Base-by-base conservation (phyloP, 2,329 filamentous ascomycete species). In the Parastagonospora nodorum region DNA sequence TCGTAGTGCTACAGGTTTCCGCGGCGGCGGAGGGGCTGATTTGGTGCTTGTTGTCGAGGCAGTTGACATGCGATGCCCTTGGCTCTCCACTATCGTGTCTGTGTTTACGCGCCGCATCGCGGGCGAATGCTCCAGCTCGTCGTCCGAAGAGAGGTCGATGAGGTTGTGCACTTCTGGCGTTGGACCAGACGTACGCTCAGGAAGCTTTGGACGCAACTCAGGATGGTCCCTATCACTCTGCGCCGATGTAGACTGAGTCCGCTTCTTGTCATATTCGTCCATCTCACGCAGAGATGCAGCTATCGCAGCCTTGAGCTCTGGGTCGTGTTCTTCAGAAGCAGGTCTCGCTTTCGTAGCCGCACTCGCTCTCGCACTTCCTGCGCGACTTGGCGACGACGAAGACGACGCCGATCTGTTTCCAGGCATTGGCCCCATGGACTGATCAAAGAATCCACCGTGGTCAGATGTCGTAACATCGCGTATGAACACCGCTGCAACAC, bases 381-480 rank as follows among this genome's bases (percentile, higher is more conserved):
- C 51, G 39, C 45, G 55, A 45, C 63, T 39, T 19, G 39, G 51
- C 31, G 63, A 48, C 51, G 68, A 55, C 4, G 60, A 58, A 2
- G 55, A 50, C 19, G 69, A 64, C 35, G 68, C 62, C 27, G 64
- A 65, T 32, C 59, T 61, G 33, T 64, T 67, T 27, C 70, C 67
- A 29, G 68, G 58, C 51, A 67, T 53, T 68, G 72, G 58, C 57
- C 74, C 68, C 28, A 79, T 68, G 0, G 83, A 81, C 11, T 85
- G 81, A 58, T 96, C 90, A 66, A 97, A 97, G 70, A 94, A 97
- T 0, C 84, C 84, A 10, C 84, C 80, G 40, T 79, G 80, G 32
- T 89, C 83, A 0, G 88, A 83, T 0, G 91, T 96, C 0, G 94
- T 99, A 16, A 99, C 90, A 73, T 99, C 94, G 48, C 95, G 84